Conservation (phyloP, 208 protist species). For the Trypanosoma conorhini region DNA sequence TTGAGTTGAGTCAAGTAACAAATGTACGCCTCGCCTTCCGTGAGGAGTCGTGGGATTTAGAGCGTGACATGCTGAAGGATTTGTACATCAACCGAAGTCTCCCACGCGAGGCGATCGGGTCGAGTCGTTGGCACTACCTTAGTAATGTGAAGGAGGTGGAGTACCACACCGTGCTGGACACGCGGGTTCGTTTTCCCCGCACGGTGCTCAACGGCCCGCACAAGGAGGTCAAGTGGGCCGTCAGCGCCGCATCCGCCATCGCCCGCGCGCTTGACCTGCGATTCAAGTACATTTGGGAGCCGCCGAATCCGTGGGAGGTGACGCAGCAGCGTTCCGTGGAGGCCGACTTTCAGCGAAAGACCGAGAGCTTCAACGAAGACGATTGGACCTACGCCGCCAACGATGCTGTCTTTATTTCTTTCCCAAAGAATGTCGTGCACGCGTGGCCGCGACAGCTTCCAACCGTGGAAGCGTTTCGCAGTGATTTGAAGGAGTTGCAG, state of each 20-base stretch:
- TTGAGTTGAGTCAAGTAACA: constrained; percentile 81
- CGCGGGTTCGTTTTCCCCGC: constrained; percentile 87
- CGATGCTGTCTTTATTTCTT: constrained; percentile 90
- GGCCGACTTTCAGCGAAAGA: constrained; percentile 84
- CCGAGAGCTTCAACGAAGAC: constrained; percentile 87
- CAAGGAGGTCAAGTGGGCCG: constrained; percentile 34
- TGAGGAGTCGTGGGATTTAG: constrained; percentile 77
- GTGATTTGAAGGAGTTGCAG: constrained; percentile 72
- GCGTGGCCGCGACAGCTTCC: constrained; percentile 83
- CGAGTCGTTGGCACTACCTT: constrained; percentile 78
- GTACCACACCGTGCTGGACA: constrained; percentile 85
- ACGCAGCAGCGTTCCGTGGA: constrained; percentile 66
- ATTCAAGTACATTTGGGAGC: constrained; percentile 78
- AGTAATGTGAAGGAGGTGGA: constrained; percentile 84
- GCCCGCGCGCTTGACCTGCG: constrained; percentile 75
- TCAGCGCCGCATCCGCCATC: constrained; percentile 47
- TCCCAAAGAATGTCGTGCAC: constrained; percentile 67
- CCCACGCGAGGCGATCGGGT: constrained; percentile 39
- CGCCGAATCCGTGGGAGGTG: constrained; percentile 74
- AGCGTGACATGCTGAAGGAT: constrained; percentile 84
- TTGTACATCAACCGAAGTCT: constrained; percentile 52
- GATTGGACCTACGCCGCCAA: constrained; percentile 87
- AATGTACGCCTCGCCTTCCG: constrained; percentile 86
- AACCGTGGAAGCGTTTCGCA: constrained; percentile 76
- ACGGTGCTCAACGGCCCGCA: constrained; percentile 80